Evolutionary conservation across 495 filamentous ascomycete genomes (phyloP).

Genomic region (Thermothielavioides terrestris): DNA sequence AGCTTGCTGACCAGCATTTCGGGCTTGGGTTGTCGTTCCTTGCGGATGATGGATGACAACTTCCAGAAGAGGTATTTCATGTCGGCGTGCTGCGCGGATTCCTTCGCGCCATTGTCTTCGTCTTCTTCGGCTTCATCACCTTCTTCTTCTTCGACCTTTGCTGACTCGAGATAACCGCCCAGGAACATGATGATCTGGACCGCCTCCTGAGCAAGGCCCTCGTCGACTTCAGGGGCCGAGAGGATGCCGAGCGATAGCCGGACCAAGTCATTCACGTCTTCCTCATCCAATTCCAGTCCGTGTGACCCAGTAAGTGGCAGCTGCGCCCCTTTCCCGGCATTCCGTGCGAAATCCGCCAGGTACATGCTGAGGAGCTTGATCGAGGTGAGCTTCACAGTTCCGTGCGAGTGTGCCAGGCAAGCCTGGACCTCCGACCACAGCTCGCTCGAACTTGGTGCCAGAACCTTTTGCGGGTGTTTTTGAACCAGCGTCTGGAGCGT

Average conservation of each 20-base stretch:
- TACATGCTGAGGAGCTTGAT: slow-evolving; percentile 66
- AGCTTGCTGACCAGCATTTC: slow-evolving; percentile 61
- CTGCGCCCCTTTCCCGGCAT: slow-evolving; percentile 40
- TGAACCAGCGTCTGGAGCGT: slow-evolving; percentile 60
- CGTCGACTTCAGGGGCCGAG: slow-evolving; percentile 50
- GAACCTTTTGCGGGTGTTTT: slow-evolving; percentile 50
- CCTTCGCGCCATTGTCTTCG: slow-evolving; percentile 37
- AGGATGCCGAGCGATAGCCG: slow-evolving; percentile 57
- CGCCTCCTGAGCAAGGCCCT: slow-evolving; percentile 61
- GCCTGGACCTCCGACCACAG: slow-evolving; percentile 61
- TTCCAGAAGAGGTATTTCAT: slow-evolving; percentile 66
- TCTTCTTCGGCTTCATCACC: slow-evolving; percentile 33
- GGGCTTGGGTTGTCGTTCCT: slow-evolving; percentile 59
- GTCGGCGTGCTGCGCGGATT: slow-evolving; percentile 30
- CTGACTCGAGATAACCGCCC: slow-evolving; percentile 25
- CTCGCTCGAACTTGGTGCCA: slow-evolving; percentile 45
- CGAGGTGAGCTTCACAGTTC: slow-evolving; percentile 67
- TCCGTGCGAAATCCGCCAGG: slow-evolving; percentile 68
- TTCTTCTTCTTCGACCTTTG: slow-evolving; percentile 19
- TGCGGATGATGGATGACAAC: slow-evolving; percentile 66
- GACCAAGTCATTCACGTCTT: slow-evolving; percentile 58
- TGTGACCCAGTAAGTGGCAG: slow-evolving; percentile 60
- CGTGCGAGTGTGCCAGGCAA: slow-evolving; percentile 63
- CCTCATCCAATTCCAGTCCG: slow-evolving; percentile 58
- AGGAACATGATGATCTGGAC: slow-evolving; percentile 74